Percentiles rank a stretch among this genome's conserved stretches.
These are phyloP conservation scores for Ceratobasidium papillatum DNA, from an alignment of 1,284 basidiomycete species.

Conservation along the genomic window DNA sequence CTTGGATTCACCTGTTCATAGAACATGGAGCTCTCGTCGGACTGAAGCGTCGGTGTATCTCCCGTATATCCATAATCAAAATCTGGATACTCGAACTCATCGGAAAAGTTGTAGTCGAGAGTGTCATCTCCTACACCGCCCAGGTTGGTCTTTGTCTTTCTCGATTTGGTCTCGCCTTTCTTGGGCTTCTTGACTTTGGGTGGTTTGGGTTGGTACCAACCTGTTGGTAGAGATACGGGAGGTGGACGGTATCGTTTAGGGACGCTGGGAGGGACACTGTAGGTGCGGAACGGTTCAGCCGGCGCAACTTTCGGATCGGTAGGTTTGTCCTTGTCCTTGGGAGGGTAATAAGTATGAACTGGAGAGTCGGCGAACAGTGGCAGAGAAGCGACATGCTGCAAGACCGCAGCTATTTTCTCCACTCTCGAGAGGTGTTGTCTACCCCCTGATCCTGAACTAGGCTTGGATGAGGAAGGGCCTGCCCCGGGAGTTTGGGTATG, in stretches of 20 bases:
- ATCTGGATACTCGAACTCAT: conserved; percentile 32
- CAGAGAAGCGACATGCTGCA: conserved; percentile 27
- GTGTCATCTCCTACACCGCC: not conserved
- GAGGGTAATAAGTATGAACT: conserved; percentile 30
- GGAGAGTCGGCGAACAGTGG: conserved; percentile 15
- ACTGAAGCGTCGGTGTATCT: conserved; percentile 30
- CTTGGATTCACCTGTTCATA: conserved; percentile 15
- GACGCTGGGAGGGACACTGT: not conserved
- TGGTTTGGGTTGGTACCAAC: conserved; percentile 34
- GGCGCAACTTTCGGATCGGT: not conserved
- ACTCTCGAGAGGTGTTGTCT: conserved; percentile 28
- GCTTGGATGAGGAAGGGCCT: not conserved
- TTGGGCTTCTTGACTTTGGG: conserved; percentile 23
- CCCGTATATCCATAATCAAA: conserved; percentile 7
- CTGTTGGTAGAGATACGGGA: not conserved
- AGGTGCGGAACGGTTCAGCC: conserved; percentile 22
- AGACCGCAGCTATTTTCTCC: conserved; percentile 30
- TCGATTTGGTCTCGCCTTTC: not conserved
- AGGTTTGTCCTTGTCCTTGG: conserved; percentile 2
- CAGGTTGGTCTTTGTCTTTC: not conserved
- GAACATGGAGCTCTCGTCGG: conserved; percentile 5
- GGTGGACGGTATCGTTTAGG: conserved; percentile 29
- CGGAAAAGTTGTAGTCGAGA: not conserved
- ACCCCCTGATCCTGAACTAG: not conserved
- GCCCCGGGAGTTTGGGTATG: not conserved